Evolutionary conservation across 1,284 basidiomycete genomes (phyloP).

Genomic region (Mycosarcoma mackinlayi): DNA sequence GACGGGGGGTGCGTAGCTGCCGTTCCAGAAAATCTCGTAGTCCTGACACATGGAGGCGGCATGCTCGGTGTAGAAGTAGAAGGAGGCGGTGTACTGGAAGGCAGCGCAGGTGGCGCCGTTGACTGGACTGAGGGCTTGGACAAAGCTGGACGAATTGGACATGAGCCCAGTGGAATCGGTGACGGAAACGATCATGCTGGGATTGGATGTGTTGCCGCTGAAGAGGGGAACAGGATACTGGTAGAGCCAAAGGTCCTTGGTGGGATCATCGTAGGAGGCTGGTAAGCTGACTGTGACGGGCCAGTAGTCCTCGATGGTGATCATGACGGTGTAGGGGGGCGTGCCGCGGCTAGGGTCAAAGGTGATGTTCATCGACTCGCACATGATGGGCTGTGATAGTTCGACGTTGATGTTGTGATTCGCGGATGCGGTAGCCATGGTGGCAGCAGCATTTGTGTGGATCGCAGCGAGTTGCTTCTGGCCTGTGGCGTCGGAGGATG

Average conservation of each 20-base stretch:
- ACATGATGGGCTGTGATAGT: slow-evolving; percentile 47
- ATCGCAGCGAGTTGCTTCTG: slow-evolving; percentile 21
- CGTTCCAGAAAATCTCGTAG: slow-evolving; percentile 40
- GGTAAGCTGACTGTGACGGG: slow-evolving; percentile 44
- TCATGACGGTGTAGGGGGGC: slow-evolving; percentile 57
- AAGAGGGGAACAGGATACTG: slow-evolving; percentile 47
- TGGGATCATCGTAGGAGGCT: slow-evolving; percentile 40
- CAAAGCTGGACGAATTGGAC: slow-evolving; percentile 53
- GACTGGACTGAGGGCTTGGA: slow-evolving; percentile 16
- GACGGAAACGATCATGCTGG: slow-evolving; percentile 50
- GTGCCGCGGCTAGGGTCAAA: slow-evolving; percentile 49
- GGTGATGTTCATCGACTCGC: slow-evolving; percentile 56
- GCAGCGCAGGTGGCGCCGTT: slow-evolving; percentile 23
- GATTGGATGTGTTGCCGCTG: slow-evolving; percentile 31
- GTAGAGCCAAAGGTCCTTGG: slow-evolving; percentile 50
- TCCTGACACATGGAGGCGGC: slow-evolving; percentile 36
- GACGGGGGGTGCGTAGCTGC: slow-evolving; percentile 31
- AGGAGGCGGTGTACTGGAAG: slow-evolving; percentile 19
- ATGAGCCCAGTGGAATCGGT: slow-evolving; percentile 51
- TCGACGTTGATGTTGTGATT: slow-evolving; percentile 34
- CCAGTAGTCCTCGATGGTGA: slow-evolving; percentile 49
- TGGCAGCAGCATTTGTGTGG: background rate
- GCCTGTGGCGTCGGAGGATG: background rate
- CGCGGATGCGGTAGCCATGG: background rate
- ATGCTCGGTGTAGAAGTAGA: slow-evolving; percentile 38